These are phyloP conservation scores for Pseudogymnoascus sp. DNA, from an alignment of 2,329 filamentous ascomycete species.

Conservation along the genomic window DNA sequence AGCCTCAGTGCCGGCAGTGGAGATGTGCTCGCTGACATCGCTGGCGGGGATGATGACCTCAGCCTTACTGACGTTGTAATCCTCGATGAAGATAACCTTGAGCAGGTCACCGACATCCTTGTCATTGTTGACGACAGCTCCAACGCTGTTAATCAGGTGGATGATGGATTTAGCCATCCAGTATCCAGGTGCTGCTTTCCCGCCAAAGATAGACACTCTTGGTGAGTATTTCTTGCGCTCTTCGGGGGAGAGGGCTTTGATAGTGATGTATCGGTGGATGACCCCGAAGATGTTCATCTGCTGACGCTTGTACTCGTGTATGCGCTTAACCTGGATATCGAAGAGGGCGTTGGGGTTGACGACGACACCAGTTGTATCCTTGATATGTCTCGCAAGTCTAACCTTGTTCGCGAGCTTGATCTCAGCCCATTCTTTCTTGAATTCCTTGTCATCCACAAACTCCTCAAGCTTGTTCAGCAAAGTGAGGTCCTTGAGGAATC, in stretches of 20 bases:
- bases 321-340: constrained; percentile 96
- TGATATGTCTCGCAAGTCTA: constrained; percentile 83
- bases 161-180: constrained; percentile 99
- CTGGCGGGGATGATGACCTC: constrained; percentile 93
- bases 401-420: constrained; percentile 98
- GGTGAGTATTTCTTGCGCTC: constrained; percentile 80
- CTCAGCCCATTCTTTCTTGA: constrained; percentile 89
- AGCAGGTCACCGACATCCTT: constrained; percentile 84
- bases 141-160: constrained; percentile 89
- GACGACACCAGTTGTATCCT: constrained; percentile 65
- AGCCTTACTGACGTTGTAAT: constrained; percentile 99
- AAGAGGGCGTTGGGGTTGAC: constrained; percentile 87
- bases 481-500: constrained; percentile 85
- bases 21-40: constrained; percentile 97
- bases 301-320: constrained; percentile 98
- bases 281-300: constrained; percentile 98
- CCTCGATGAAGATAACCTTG: constrained; percentile 94
- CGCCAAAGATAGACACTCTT: constrained; percentile 91
- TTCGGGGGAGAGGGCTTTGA: constrained; percentile 77
- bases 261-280: constrained; percentile 82
- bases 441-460: constrained; percentile 76
- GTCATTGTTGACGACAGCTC: constrained; percentile 84
- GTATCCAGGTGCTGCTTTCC: constrained; percentile 95
- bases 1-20: constrained; percentile 88
- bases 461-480: constrained; percentile 76